Conservation (phyloP, 306 rosid genomes). For the Begonia loranthoides region DNA sequence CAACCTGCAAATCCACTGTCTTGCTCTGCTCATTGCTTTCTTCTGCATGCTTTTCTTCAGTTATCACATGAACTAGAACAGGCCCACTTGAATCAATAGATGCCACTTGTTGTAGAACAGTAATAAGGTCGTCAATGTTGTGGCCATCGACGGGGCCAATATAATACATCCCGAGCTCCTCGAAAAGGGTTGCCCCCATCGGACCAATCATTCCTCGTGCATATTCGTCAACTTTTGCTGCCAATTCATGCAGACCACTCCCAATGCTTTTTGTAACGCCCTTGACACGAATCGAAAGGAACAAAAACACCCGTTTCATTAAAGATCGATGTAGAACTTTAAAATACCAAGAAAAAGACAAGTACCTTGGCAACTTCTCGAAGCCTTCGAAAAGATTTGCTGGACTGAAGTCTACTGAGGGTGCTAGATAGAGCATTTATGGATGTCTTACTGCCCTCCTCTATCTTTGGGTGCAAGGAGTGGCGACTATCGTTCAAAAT, state of each 20-base stretch:
- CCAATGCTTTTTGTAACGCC: constrained; percentile 87
- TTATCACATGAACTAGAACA: constrained; percentile 79
- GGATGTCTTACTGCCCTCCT: constrained; percentile 61
- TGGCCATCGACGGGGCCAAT: constrained; percentile 96
- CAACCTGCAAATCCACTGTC: constrained; percentile 17
- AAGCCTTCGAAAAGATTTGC: constrained; percentile 69
- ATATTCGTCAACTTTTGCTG: constrained; percentile 95
- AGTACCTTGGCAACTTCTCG: constrained; percentile 91
- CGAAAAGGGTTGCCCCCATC: constrained; percentile 80
- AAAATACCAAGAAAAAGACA: constrained; percentile 3
- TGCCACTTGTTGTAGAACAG: constrained; percentile 78
- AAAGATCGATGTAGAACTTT: too few species aligned
- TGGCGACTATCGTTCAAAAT: constrained; percentile 81
- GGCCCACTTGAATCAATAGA: constrained; percentile 89
- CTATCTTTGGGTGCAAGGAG: constrained; percentile 60
- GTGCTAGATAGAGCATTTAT: constrained; percentile 75
- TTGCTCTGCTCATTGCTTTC: constrained; percentile 27
- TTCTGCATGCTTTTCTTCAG: constrained; percentile 49
- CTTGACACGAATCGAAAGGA: constrained; percentile 19
- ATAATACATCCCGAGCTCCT: constrained; percentile 91
- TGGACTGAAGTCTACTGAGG: constrained; percentile 79
- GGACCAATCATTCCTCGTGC: constrained; percentile 99
- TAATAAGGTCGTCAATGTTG: constrained; percentile 65
- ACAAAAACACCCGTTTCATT: neutral
- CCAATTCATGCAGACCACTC: constrained; percentile 77